Percentiles rank a stretch among this genome's conserved stretches.
These are phyloP conservation scores for Omphalotus olearius DNA, from an alignment of 1,284 basidiomycete species.

Conservation along the genomic window DNA sequence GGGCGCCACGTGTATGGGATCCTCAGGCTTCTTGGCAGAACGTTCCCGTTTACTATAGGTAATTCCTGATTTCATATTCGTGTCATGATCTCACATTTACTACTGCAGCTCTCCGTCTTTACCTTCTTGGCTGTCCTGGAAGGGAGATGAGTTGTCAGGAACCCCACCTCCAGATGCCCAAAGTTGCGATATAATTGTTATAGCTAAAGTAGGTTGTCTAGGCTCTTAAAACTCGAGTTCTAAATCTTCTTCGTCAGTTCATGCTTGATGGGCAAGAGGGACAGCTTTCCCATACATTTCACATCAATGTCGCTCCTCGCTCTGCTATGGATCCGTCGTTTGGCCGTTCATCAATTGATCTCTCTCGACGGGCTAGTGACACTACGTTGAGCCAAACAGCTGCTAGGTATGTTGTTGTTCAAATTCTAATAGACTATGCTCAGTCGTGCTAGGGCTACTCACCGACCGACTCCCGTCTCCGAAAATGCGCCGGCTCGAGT, in stretches of 20 bases:
- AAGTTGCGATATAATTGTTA: slow-evolving; percentile 65
- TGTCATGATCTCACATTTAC: no score
- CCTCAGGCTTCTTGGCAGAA: slow-evolving; percentile 85
- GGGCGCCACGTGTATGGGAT: slow-evolving; percentile 96
- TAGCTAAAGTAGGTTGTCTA: slow-evolving; percentile 54
- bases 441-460: neutral
- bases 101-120: slow-evolving; percentile 77
- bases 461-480: slow-evolving; percentile 1
- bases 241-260: slow-evolving; percentile 41
- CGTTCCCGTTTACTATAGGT: slow-evolving; percentile 50
- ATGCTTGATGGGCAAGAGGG: slow-evolving; percentile 71
- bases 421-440: neutral
- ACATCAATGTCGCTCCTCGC: slow-evolving; percentile 68
- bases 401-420: slow-evolving; percentile 11
- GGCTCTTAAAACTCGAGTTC: slow-evolving; percentile 9
- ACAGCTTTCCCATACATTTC: slow-evolving; percentile 59
- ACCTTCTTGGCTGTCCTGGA: slow-evolving; percentile 88
- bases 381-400: slow-evolving; percentile 28
- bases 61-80: no score
- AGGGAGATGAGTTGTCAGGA: slow-evolving; percentile 73
- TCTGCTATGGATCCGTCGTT: slow-evolving; percentile 59
- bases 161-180: slow-evolving; percentile 69
- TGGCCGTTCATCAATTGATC: slow-evolving; percentile 56
- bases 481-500: slow-evolving; percentile 42
- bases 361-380: slow-evolving; percentile 61